phyloP scores from a whole-genome alignment of 2,329 filamentous ascomycete genomes.

The Didymella lethalis region DNA sequence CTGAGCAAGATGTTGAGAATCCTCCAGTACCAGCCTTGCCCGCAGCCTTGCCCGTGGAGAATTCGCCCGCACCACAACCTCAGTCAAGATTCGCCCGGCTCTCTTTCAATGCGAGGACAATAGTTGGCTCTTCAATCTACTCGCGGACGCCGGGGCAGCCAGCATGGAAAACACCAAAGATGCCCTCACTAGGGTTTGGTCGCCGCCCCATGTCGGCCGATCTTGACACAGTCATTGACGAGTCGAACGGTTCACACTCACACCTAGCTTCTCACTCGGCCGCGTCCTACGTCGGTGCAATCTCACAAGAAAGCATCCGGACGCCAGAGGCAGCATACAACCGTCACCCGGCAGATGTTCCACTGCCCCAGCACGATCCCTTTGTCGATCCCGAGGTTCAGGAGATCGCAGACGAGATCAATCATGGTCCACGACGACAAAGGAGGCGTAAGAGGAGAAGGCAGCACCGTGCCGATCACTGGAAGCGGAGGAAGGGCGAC shows the following conservation, averaged over 20 bases:
- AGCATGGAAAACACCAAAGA: constrained; percentile 44
- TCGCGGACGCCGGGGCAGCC: constrained; percentile 43
- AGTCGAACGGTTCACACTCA: constrained; percentile 40
- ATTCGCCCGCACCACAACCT: constrained; percentile 30
- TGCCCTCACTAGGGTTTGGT: constrained; percentile 44
- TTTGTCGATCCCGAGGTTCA: constrained; percentile 58
- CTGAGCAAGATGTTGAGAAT: constrained; percentile 38
- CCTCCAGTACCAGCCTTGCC: constrained; percentile 3
- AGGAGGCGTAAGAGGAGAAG: constrained; percentile 45
- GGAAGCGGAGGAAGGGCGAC: constrained; percentile 39
- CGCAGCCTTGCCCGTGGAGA: constrained; percentile 22
- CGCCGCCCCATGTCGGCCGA: constrained; percentile 39
- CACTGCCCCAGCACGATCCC: constrained; percentile 24
- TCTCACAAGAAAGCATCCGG: constrained; percentile 36
- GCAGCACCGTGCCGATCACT: constrained; percentile 35
- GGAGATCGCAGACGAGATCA: constrained; percentile 57
- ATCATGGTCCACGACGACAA: constrained; percentile 48
- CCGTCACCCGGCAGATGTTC: constrained; percentile 46
- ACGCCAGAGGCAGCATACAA: constrained; percentile 35
- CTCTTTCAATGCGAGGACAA: constrained; percentile 25
- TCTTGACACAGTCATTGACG: constrained; percentile 33
- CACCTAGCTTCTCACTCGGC: constrained; percentile 49
- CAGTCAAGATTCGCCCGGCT: constrained; percentile 33
- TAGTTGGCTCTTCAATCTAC: constrained; percentile 47
- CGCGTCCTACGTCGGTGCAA: constrained; percentile 45